Evolutionary conservation across 352 stramenopile genomes (phyloP), one percentile per base, ranked within the genome.

Genomic region (Aphanomyces stellatus): DNA sequence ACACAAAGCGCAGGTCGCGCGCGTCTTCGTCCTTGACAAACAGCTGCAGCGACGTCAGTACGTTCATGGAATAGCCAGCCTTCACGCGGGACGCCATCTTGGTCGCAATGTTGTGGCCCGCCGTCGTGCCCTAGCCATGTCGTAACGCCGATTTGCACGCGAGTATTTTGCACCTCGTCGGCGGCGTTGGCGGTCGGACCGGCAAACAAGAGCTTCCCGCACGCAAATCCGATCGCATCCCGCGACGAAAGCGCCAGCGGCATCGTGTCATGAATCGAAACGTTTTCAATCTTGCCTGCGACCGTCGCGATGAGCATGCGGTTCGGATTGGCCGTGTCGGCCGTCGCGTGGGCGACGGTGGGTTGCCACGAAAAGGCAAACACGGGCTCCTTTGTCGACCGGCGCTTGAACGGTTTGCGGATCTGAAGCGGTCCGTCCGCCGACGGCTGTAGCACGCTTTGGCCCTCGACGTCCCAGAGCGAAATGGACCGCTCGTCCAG

Each of bases 261-360:
- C 80, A 96, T 87, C 31, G 82, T 87, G 71, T 95, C 85, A 62
- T 96, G 88, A 24, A 94, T 77, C 10, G 88, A 93, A 41, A 96
- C 87, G 59, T 94, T 85, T 64, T 90, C 86, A n/a, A 94, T 74
- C 25, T 89, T 86, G 3, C 85, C 86, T 17, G 74, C 79, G 15
- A 89, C 28, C 7, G 82, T 91, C 0, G 85, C 83, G 0, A 77
- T 90, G 4, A 96, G 68, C 27, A 96, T 60, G 25, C 84, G 79
- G 59, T 95, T 91, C n/a, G 86, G 82, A 48, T 93, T 92, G 6
- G 82, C 84, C 15, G 81, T 80, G 0, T 79, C 76, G 0, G 75
- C 83, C 64, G 10, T 72, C 27, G 59, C 71, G 2, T 63, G 68
- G 19, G 70, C 71, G n/a, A 42, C 70, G 13, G 69, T 72, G 1